Conservation (phyloP, 2,329 filamentous ascomycete species). For the Purpureocillium lavendulum region DNA sequence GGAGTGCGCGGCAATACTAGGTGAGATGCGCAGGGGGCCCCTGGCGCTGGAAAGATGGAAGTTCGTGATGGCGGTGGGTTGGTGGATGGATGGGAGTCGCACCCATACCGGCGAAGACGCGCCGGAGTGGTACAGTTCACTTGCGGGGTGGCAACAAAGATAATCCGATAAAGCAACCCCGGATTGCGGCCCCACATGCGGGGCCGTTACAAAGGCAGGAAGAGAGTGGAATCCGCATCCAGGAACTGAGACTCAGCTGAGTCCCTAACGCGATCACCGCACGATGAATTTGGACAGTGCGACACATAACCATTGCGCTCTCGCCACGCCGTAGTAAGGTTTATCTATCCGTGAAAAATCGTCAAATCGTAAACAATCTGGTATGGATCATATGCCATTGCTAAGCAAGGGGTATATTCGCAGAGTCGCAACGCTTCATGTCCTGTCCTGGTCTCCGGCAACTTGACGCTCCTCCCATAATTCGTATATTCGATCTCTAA, state of each 20-base stretch:
- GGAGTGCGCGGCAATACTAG: neutral
- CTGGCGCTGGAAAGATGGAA: neutral
- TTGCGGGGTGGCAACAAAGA: conserved; percentile 1
- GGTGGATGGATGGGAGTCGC: neutral
- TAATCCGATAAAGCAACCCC: conserved; percentile 7
- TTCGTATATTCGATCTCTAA: conserved; percentile 17
- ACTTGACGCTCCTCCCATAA: conserved; percentile 9
- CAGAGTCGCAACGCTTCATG: neutral
- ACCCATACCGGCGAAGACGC: too few species aligned
- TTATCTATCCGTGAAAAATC: too few species aligned
- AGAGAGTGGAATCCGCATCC: too few species aligned
- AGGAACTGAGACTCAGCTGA: too few species aligned
- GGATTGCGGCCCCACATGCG: neutral
- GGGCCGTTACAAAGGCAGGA: too few species aligned
- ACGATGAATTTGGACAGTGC: too few species aligned
- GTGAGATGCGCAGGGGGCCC: neutral
- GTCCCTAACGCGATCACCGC: too few species aligned
- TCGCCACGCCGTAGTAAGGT: too few species aligned
- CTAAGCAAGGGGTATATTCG: neutral
- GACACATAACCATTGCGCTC: too few species aligned
- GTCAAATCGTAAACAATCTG: too few species aligned
- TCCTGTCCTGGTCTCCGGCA: too few species aligned
- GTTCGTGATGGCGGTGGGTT: neutral
- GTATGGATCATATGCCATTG: neutral
- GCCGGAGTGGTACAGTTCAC: neutral